A percentile compares a stretch with the other conserved stretches of the same genome.
Evolutionary conservation across 2,329 filamentous ascomycete species (phyloP).

Genomic region (Neofusicoccum parvum): DNA sequence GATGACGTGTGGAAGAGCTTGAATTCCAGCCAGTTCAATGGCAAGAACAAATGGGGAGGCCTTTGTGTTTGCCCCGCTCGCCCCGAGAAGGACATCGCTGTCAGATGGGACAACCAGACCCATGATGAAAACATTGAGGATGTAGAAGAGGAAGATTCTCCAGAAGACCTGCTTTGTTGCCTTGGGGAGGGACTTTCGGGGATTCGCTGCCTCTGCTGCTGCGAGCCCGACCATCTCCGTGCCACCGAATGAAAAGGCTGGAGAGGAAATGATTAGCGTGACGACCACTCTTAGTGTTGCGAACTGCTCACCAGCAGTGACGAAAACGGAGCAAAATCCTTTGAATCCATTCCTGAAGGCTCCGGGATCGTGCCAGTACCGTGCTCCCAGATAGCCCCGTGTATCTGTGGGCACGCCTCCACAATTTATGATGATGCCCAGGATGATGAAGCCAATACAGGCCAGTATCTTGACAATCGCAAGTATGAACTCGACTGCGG

Average conservation of each 20-base stretch:
- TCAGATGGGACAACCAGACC: slow-evolving; percentile 46
- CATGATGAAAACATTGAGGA: slow-evolving; percentile 47
- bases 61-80: slow-evolving; percentile 37
- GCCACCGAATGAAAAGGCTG: slow-evolving; percentile 62
- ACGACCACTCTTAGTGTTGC: background rate
- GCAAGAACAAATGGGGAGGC: slow-evolving; percentile 69
- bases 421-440: slow-evolving; percentile 62
- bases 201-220: slow-evolving; percentile 62
- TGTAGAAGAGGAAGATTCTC: slow-evolving; percentile 51
- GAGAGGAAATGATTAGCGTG: background rate
- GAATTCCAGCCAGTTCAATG: slow-evolving; percentile 62
- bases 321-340: slow-evolving; percentile 65
- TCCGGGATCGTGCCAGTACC: slow-evolving; percentile 62
- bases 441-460: slow-evolving; percentile 65
- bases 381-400: slow-evolving; percentile 61
- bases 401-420: slow-evolving; percentile 60
- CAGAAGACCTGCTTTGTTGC: slow-evolving; percentile 51
- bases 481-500: slow-evolving; percentile 59
- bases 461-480: slow-evolving; percentile 61
- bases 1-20: slow-evolving; percentile 64
- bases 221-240: slow-evolving; percentile 64
- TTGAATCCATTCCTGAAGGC: slow-evolving; percentile 63
- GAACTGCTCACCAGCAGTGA: slow-evolving; percentile 49
- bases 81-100: slow-evolving; percentile 37
- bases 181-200: slow-evolving; percentile 50